These are phyloP conservation scores for Waltergamsia citrina DNA, from an alignment of 2,329 filamentous ascomycete species.

Conservation along the genomic window DNA sequence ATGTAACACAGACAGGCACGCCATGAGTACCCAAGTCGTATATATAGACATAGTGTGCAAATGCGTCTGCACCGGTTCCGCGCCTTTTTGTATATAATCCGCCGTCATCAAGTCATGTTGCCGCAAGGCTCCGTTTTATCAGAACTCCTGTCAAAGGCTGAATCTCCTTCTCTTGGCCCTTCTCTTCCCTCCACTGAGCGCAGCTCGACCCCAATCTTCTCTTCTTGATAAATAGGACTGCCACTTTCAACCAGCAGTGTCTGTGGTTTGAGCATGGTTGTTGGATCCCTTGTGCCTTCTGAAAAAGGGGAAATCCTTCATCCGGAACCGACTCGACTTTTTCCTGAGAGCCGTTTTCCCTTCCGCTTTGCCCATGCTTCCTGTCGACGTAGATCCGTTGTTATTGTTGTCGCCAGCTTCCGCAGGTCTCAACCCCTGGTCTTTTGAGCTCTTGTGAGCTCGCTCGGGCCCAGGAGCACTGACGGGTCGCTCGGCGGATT, in stretches of 20 bases:
- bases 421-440: neutral
- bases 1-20: no score
- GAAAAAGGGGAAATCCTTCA: slow-evolving; percentile 52
- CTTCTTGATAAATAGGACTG: neutral
- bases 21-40: no score
- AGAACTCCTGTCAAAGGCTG: no score
- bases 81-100: no score
- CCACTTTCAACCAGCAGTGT: slow-evolving; percentile 19
- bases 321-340: slow-evolving; percentile 53
- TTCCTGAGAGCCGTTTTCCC: slow-evolving; percentile 47
- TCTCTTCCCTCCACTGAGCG: no score
- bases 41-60: no score
- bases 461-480: slow-evolving; percentile 31
- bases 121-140: no score
- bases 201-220: no score
- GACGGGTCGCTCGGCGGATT: slow-evolving; percentile 41
- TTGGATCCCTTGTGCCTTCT: slow-evolving; percentile 37
- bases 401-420: slow-evolving; percentile 7
- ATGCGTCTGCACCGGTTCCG: no score
- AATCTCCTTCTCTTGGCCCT: no score
- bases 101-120: no score
- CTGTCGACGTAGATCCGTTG: slow-evolving; percentile 23
- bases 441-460: no score
- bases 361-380: slow-evolving; percentile 35
- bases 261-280: slow-evolving; percentile 10